Evolutionary conservation across 257 asterid genomes (phyloP).

Genomic region (Ilex aquifolium): DNA sequence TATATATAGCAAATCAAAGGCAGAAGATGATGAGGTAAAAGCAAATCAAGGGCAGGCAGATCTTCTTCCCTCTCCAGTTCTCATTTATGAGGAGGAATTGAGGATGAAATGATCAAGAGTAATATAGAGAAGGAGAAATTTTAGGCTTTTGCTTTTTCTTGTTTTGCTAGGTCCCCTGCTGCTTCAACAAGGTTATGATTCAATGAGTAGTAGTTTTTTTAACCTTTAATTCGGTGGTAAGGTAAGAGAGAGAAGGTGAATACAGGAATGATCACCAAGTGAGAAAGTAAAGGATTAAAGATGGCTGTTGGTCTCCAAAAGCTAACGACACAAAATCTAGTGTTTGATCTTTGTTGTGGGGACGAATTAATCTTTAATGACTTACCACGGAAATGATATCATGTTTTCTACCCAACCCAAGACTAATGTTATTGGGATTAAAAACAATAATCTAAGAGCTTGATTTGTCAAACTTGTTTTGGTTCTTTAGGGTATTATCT

Average conservation of each 20-base stretch:
- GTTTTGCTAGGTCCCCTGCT: too few relatives aligned
- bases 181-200: too few relatives aligned
- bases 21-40: constrained; percentile 12
- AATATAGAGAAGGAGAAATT: background rate
- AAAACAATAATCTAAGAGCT: background rate
- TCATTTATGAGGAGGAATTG: background rate
- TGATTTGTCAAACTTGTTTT: too few relatives aligned
- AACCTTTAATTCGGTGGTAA: constrained; percentile 8
- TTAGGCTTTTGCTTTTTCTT: background rate
- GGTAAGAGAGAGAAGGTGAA: constrained; percentile 14
- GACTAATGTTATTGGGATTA: constrained; percentile 12
- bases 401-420: too few relatives aligned
- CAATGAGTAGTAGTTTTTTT: too few relatives aligned
- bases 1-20: background rate
- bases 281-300: constrained; percentile 15
- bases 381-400: background rate
- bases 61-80: constrained; percentile 4
- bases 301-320: constrained; percentile 59
- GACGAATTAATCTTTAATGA: constrained; percentile 26
- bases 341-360: constrained; percentile 51
- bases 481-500: too few relatives aligned
- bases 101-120: background rate
- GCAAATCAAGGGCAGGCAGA: constrained; percentile 13
- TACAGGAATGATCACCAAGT: background rate
- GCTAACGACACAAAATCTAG: constrained; percentile 63